Evolutionary conservation across 1,139 yeast species (phyloP).

Genomic region (Geotrichum candidum): DNA sequence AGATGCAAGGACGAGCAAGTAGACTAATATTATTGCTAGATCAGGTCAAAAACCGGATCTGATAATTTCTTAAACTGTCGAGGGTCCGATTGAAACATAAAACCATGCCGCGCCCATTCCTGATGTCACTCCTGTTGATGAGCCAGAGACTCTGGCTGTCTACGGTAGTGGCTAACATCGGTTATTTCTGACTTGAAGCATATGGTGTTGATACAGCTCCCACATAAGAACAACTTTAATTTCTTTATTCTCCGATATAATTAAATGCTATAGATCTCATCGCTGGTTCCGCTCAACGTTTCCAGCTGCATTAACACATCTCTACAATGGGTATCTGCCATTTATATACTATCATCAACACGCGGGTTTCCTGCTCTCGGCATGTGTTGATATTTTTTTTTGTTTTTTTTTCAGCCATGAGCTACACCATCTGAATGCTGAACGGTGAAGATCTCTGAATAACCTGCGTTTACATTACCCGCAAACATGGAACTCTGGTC

Average conservation of each 20-base stretch:
- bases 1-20: neutral
- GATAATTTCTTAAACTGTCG: neutral
- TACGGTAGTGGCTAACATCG: neutral
- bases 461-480: neutral
- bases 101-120: neutral
- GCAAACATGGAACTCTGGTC: neutral
- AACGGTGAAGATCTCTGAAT: neutral
- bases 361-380: too few relatives aligned
- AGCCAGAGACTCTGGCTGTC: neutral
- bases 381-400: neutral
- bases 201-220: neutral
- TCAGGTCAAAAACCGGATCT: neutral
- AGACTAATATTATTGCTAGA: neutral
- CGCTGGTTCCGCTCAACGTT: neutral
- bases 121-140: neutral
- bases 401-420: neutral
- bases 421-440: too few relatives aligned
- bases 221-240: neutral
- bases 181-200: neutral
- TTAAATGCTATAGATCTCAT: neutral
- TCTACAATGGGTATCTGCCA: neutral
- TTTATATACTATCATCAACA: too few relatives aligned
- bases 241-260: neutral
- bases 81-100: neutral
- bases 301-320: neutral